Percentiles rank a stretch among this genome's conserved stretches.
Conservation (phyloP, 495 filamentous ascomycete species). For the Aspergillus incahuasiensis region DNA sequence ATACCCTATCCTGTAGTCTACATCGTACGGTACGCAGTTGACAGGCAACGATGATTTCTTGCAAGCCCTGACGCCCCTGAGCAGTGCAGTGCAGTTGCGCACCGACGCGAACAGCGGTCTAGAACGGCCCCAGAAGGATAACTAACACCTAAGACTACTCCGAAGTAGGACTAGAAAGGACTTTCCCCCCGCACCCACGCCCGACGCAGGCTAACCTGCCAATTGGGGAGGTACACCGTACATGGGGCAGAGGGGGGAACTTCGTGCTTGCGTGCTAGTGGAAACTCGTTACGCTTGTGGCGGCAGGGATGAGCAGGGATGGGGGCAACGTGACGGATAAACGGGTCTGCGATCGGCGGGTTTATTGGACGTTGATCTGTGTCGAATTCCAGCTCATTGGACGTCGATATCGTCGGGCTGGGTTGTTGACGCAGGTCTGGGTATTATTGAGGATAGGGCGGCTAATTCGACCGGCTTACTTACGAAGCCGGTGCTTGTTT, state of each 20-base stretch:
- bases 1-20: neutral
- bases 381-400: neutral
- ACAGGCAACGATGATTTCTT: no score
- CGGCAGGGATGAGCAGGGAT: neutral
- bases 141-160: neutral
- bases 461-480: neutral
- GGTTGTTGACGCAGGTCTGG: neutral
- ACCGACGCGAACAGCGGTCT: neutral
- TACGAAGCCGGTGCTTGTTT: neutral
- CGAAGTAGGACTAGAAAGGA: neutral
- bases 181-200: neutral
- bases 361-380: neutral
- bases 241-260: neutral
- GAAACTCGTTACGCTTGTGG: neutral
- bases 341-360: neutral
- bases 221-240: neutral
- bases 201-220: neutral
- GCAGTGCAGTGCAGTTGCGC: neutral
- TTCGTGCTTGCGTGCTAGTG: neutral
- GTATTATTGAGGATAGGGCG: conserved; percentile 1
- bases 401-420: neutral
- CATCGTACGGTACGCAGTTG: neutral
- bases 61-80: neutral
- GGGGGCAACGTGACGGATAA: neutral
- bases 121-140: neutral